Evolutionary conservation across 805 yeast genomes (phyloP).

Genomic region (Jamesozyma spencerorum): DNA sequence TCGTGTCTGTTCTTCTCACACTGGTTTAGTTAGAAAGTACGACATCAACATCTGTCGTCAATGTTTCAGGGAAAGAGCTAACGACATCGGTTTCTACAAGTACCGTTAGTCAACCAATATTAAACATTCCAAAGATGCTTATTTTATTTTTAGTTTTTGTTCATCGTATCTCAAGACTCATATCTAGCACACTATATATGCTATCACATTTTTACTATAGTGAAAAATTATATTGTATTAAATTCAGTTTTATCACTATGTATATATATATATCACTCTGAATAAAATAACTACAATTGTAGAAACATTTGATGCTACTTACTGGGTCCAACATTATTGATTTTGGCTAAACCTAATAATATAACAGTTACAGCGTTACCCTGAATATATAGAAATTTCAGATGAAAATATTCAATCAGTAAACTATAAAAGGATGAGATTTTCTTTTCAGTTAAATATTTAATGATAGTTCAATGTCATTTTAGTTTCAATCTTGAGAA

Average conservation of each 20-base stretch:
- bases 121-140: neutral
- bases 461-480: neutral
- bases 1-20: slow-evolving; percentile 97
- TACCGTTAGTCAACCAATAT: slow-evolving; percentile 71
- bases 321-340: neutral
- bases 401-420: neutral
- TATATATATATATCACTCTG: slow-evolving; percentile 1
- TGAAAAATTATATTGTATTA: neutral
- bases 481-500: slow-evolving; percentile 10
- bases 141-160: neutral
- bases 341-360: neutral
- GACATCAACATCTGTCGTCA: slow-evolving; percentile 99
- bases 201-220: neutral
- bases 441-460: neutral
- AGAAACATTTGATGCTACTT: neutral
- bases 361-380: neutral
- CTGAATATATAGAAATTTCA: neutral
- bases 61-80: slow-evolving; percentile 99
- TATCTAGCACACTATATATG: neutral
- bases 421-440: slow-evolving; percentile 3
- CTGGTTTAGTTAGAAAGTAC: slow-evolving; percentile 99
- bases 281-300: neutral
- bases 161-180: neutral
- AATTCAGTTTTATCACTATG: neutral
- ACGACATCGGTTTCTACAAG: slow-evolving; percentile 98